Evolutionary conservation across 495 filamentous ascomycete species (phyloP), one percentile per base, ranked within the genome.

Genomic region (Lophiotrema nucula): DNA sequence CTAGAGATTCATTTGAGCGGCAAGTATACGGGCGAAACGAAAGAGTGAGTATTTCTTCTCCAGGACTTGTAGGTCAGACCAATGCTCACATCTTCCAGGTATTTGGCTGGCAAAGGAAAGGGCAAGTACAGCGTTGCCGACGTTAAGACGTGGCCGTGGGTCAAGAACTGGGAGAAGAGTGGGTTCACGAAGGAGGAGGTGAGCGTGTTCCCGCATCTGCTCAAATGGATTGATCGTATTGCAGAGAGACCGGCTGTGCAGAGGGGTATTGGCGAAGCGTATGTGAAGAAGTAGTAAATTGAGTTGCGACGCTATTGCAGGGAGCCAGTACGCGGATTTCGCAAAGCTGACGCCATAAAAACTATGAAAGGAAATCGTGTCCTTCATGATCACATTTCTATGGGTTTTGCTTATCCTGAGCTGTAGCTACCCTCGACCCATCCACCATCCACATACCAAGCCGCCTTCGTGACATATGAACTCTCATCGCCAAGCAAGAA

Each of bases 91-190:
- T n/a, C n/a, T n/a, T n/a, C n/a, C n/a, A n/a, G n/a, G n/a, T n/a
- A 77, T 46, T 67, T 82, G 13, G 79, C 77, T 2, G 79, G 79
- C 4, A 77, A 75, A 8, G 79, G 79, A n/a, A 78, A 76, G 48
- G 79, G 79, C 8, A 80, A 79, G 62, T 82, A 80, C 63, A 72
- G 69, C 16, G 67, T 81, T 2, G 78, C 79, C 31, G 79, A 82
- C 53, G 81, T 82, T 21, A 75, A 75, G 38, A 77, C 79, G 0
- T 82, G 78, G 78, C 69, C 78, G n/a, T 80, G 77, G 78, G 70
- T 82, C 12, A 80, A 77, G 51, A 68, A 63, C 3, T 81, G 72
- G 70, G 60, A 70, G 47, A 53, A 63, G 21, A 67, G 53, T 23
- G 75, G 77, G 0, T 75, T 78, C 48, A 76, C 71, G 2, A 51